Conservation (phyloP, 176 grass and related monocot genomes). For the Typha latifolia region DNA sequence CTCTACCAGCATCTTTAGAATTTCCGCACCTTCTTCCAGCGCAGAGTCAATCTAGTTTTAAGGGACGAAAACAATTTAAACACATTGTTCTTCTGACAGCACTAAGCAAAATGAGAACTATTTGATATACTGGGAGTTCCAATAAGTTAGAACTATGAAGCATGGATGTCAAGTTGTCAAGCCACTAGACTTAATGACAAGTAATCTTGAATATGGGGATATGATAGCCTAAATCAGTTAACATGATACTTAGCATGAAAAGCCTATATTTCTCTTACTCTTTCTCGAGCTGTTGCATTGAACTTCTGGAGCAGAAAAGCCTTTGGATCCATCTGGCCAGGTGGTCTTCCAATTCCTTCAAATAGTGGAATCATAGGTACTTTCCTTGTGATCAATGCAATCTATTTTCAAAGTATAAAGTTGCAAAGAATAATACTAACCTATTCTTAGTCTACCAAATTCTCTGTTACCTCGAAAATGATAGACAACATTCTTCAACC, state of each 20-base stretch:
- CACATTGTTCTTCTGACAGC: background rate
- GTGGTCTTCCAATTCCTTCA: constrained; percentile 70
- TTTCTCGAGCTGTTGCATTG: constrained; percentile 50
- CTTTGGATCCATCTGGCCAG: constrained; percentile 89
- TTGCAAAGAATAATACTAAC: constrained; percentile 25
- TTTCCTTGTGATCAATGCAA: background rate
- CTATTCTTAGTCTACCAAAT: constrained; percentile 79
- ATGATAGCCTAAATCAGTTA: background rate
- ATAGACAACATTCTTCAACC: constrained; percentile 68
- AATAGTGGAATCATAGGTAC: constrained; percentile 10
- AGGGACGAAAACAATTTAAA: background rate
- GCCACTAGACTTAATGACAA: background rate
- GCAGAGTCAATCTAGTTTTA: constrained; percentile 65
- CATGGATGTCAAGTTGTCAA: background rate
- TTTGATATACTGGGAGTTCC: background rate
- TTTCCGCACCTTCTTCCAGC: constrained; percentile 51
- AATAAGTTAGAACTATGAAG: no score
- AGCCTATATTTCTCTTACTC: constrained; percentile 29
- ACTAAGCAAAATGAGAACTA: background rate
- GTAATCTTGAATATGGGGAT: background rate
- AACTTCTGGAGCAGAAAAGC: constrained; percentile 91
- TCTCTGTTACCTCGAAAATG: constrained; percentile 72
- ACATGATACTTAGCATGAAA: background rate
- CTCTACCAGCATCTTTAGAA: constrained; percentile 57
- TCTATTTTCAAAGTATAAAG: constrained; percentile 3